Evolutionary conservation across 2,329 filamentous ascomycete species (phyloP).

Genomic region (Lachnellula cervina): DNA sequence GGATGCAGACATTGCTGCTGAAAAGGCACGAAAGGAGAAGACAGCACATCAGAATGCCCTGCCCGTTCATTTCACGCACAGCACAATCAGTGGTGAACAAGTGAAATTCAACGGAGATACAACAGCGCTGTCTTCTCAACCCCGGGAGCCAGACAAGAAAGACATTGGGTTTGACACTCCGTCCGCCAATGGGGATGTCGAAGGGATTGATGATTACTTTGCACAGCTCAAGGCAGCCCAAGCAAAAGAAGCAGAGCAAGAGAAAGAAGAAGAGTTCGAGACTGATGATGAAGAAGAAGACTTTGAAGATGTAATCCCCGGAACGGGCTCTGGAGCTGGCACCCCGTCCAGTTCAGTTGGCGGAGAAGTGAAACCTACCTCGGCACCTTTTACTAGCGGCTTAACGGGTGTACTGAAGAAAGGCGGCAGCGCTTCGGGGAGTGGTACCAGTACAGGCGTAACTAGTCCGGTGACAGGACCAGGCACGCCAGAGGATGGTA

Average conservation of each 20-base stretch:
- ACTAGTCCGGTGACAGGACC: constrained; percentile 32
- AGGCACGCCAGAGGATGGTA: constrained; percentile 38
- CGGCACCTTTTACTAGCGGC: constrained; percentile 14
- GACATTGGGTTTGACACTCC: constrained; percentile 34
- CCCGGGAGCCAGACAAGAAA: constrained; percentile 44
- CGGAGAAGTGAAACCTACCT: constrained; percentile 15
- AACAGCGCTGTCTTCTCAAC: constrained; percentile 34
- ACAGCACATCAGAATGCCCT: constrained; percentile 64
- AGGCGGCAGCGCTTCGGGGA: constrained; percentile 25
- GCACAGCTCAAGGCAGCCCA: constrained; percentile 60
- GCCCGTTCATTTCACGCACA: constrained; percentile 67
- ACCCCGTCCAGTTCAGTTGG: constrained; percentile 28
- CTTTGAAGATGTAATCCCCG: constrained; percentile 42
- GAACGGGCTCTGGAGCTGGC: constrained; percentile 21
- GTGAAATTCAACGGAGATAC: constrained; percentile 42
- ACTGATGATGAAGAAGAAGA: constrained; percentile 44
- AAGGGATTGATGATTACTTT: constrained; percentile 63
- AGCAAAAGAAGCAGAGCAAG: constrained; percentile 43
- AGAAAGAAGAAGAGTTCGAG: constrained; percentile 47
- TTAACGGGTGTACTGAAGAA: constrained; percentile 28
- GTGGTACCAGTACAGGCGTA: constrained; percentile 30
- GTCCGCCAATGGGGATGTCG: constrained; percentile 46
- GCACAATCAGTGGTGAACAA: constrained; percentile 61
- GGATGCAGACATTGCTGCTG: constrained; percentile 61
- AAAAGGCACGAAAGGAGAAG: constrained; percentile 60